Evolutionary conservation across 1,284 basidiomycete species (phyloP).

Genomic region (Naganishia cerealis): DNA sequence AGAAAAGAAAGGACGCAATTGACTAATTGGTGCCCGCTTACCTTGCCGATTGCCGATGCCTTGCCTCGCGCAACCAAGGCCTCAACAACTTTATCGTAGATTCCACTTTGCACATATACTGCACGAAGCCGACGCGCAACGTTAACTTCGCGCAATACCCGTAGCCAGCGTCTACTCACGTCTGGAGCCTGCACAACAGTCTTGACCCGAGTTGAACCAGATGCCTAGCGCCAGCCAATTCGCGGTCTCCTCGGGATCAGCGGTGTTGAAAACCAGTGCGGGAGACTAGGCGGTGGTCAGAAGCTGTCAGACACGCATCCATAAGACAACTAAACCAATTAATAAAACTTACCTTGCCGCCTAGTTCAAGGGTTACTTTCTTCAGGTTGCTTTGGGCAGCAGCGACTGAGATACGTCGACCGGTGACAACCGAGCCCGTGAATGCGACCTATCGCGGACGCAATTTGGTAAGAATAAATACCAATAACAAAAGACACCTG

Average conservation of each 20-base stretch:
- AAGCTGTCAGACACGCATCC: background rate
- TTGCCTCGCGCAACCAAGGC: conserved; percentile 69
- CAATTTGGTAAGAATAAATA: conserved; percentile 33
- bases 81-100: conserved; percentile 77
- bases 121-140: conserved; percentile 40
- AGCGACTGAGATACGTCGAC: conserved; percentile 79
- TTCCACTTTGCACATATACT: conserved; percentile 76
- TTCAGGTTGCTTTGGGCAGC: conserved; percentile 64
- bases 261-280: conserved; percentile 51
- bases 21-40: background rate
- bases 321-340: background rate
- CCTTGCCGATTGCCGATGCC: conserved; percentile 65
- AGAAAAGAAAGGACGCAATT: background rate
- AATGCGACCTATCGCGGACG: conserved; percentile 52
- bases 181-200: conserved; percentile 52
- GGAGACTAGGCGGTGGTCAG: conserved; percentile 32
- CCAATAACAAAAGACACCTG: background rate
- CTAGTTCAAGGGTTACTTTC: conserved; percentile 52
- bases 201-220: conserved; percentile 35
- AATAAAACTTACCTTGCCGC: conserved; percentile 44
- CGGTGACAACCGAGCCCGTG: conserved; percentile 69
- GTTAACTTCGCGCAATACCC: conserved; percentile 12
- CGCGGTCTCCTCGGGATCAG: conserved; percentile 48
- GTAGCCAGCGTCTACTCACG: conserved; percentile 53
- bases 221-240: conserved; percentile 48